phyloP scores from a whole-genome alignment of 768 basidiomycete species.

The Rhodotorula diobovata region DNA sequence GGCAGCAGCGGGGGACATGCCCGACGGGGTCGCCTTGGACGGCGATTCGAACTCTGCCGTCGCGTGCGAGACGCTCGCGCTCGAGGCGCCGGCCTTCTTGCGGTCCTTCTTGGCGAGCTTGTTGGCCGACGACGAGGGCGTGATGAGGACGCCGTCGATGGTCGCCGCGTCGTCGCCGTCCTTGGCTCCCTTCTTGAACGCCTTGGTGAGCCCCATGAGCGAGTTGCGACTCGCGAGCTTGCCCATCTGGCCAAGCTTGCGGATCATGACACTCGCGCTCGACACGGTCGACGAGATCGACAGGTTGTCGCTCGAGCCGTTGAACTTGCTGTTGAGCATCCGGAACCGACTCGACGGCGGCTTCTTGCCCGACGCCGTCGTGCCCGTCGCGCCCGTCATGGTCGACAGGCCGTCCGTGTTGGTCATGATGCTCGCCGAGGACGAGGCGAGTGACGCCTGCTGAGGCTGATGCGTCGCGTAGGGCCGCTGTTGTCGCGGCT shows the following conservation, averaged over 20 bases:
- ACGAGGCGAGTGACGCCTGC: constrained; percentile 5
- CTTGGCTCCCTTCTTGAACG: constrained; percentile 77
- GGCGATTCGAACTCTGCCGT: constrained; percentile 61
- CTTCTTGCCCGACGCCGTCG: not conserved
- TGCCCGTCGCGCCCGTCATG: constrained; percentile 10
- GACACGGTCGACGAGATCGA: constrained; percentile 90
- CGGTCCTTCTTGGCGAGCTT: constrained; percentile 50
- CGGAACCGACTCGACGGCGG: constrained; percentile 44
- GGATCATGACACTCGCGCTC: constrained; percentile 90
- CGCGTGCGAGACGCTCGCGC: constrained; percentile 71
- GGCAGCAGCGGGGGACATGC: constrained; percentile 60
- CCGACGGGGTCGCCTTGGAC: constrained; percentile 42
- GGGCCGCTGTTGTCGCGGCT: not conserved
- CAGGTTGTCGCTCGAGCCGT: constrained; percentile 88
- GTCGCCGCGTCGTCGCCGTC: constrained; percentile 51
- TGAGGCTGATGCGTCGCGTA: constrained; percentile 9
- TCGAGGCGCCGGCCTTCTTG: constrained; percentile 63
- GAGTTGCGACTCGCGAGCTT: constrained; percentile 76
- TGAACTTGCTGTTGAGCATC: constrained; percentile 85
- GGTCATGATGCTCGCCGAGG: constrained; percentile 3
- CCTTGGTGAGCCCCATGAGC: constrained; percentile 79
- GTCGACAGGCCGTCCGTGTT: constrained; percentile 11
- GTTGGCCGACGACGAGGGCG: not conserved
- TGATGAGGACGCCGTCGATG: not conserved
- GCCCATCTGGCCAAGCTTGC: constrained; percentile 80